Evolutionary conservation across 495 filamentous ascomycete genomes (phyloP).

Genomic region (Astrothelium macrocarpum): DNA sequence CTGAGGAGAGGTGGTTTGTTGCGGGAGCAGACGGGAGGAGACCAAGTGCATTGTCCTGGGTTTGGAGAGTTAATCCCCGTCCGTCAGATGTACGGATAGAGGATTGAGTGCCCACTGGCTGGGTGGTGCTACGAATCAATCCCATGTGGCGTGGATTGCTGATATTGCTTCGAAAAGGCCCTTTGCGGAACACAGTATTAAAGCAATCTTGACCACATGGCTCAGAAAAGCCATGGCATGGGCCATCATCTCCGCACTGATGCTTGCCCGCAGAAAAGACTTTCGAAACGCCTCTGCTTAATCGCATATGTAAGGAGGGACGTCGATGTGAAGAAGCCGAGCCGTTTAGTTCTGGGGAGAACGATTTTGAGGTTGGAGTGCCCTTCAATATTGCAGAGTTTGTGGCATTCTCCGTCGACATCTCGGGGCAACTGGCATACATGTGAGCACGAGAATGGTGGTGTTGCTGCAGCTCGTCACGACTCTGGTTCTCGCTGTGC

Average conservation of each 20-base stretch:
- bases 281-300: conserved; percentile 47
- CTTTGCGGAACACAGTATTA: conserved; percentile 34
- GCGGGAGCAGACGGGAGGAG: neutral
- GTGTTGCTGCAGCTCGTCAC: neutral
- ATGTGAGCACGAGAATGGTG: neutral
- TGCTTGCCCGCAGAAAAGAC: conserved; percentile 59
- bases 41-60: neutral
- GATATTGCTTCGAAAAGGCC: conserved; percentile 2
- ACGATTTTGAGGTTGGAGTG: neutral
- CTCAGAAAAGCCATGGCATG: conserved; percentile 76
- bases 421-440: neutral
- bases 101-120: neutral
- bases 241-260: conserved; percentile 62
- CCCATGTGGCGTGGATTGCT: conserved; percentile 3
- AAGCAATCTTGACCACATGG: conserved; percentile 78
- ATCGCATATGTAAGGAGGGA: conserved; percentile 35
- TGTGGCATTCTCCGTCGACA: neutral
- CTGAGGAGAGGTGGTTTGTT: neutral
- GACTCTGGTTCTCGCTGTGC: neutral
- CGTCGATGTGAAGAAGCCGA: conserved; percentile 11
- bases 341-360: neutral
- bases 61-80: neutral
- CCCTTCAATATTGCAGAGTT: neutral
- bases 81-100: neutral
- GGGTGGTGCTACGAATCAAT: neutral